Percentiles rank a stretch among this genome's conserved stretches.
Conservation (phyloP, 1,284 basidiomycete genomes). For the Meira nashicola region DNA sequence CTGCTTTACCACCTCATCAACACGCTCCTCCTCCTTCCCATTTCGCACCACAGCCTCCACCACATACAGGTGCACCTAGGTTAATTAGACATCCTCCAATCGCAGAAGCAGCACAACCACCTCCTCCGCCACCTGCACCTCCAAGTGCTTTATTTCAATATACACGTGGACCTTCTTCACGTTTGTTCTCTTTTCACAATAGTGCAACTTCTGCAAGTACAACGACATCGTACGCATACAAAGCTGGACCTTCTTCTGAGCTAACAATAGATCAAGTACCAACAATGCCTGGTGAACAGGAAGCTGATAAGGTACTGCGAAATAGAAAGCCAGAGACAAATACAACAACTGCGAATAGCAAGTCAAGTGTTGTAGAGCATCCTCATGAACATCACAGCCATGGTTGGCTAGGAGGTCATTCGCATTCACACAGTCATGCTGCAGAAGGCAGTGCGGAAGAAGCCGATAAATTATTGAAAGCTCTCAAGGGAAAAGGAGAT, state of each 20-base stretch:
- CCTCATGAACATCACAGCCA: slow-evolving; percentile 19
- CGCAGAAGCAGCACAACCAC: not conserved
- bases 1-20: not conserved
- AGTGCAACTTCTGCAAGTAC: slow-evolving; percentile 19
- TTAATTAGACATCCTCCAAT: slow-evolving; percentile 10
- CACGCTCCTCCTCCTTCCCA: not conserved
- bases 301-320: slow-evolving; percentile 14
- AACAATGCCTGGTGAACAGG: not conserved
- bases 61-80: slow-evolving; percentile 11
- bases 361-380: slow-evolving; percentile 18
- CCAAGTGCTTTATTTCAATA: slow-evolving; percentile 12
- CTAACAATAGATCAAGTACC: not conserved
- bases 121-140: slow-evolving; percentile 1
- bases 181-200: slow-evolving; percentile 22
- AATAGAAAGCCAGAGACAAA: slow-evolving; percentile 9
- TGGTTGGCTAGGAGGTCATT: slow-evolving; percentile 13
- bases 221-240: slow-evolving; percentile 11
- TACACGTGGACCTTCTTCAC: slow-evolving; percentile 11
- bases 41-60: slow-evolving; percentile 13
- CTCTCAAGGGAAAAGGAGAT: slow-evolving; percentile 46
- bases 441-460: slow-evolving; percentile 49
- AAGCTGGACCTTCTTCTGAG: slow-evolving; percentile 14
- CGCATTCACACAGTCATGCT: slow-evolving; percentile 39
- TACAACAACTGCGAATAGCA: not conserved
- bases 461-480: slow-evolving; percentile 48